These are phyloP conservation scores for Vitis rupestris DNA, from an alignment of 164 flowering plant genomes.

Conservation along the genomic window DNA sequence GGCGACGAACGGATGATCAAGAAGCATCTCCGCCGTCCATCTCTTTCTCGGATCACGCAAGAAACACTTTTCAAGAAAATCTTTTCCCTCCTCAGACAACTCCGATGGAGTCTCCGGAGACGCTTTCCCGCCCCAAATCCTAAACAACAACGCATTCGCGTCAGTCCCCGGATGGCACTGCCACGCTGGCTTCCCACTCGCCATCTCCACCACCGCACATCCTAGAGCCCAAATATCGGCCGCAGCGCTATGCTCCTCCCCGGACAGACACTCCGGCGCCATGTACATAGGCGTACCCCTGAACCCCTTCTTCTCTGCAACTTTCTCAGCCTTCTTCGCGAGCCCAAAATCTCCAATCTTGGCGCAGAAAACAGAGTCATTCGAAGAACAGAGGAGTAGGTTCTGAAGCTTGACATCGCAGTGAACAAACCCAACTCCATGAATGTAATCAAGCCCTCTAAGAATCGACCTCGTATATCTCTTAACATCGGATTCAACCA, in stretches of 20 bases:
- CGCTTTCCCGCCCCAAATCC: conserved; percentile 54
- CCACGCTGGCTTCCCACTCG: conserved; percentile 70
- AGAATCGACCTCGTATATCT: too few species aligned
- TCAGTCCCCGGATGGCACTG: conserved; percentile 25
- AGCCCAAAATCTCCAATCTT: conserved; percentile 87
- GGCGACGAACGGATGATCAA: conserved; percentile 60
- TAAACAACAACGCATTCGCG: conserved; percentile 34
- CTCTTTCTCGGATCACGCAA: conserved; percentile 55
- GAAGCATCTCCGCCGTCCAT: conserved; percentile 84
- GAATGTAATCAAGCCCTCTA: too few species aligned
- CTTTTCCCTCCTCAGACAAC: conserved; percentile 55
- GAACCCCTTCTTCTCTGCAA: conserved; percentile 10
- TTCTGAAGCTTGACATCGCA: too few species aligned
- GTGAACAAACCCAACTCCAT: too few species aligned
- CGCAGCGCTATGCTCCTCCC: conserved; percentile 49
- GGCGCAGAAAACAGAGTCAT: conserved; percentile 9
- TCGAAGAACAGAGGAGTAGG: too few species aligned
- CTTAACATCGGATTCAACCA: too few species aligned
- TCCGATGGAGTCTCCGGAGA: conserved; percentile 51
- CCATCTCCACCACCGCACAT: conserved; percentile 77
- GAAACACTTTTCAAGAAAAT: conserved; percentile 67
- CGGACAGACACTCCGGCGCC: conserved; percentile 69
- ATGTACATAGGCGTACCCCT: conserved; percentile 79
- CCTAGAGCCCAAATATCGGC: conserved; percentile 87
- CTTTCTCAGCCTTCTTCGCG: conserved; percentile 37